Conservation (phyloP, 23 red algal genomes). For the Gracilaria caudata region DNA sequence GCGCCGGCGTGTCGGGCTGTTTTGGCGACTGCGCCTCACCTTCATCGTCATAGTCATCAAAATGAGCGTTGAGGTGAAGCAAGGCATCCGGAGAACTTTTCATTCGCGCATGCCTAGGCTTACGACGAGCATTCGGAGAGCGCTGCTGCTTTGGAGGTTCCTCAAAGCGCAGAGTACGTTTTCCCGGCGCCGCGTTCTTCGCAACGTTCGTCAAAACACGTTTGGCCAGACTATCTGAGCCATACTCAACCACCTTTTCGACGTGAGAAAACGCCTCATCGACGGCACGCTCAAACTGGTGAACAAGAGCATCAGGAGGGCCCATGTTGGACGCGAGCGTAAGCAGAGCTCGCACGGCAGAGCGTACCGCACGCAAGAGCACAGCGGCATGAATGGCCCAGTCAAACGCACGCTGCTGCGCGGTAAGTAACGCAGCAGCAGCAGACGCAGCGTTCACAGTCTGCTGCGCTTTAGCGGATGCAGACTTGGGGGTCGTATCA, state of each 20-base stretch:
- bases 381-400: conserved; percentile 47
- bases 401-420: conserved; percentile 50
- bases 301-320: conserved; percentile 11
- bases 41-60: conserved; percentile 52
- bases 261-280: conserved; percentile 37
- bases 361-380: conserved; percentile 22
- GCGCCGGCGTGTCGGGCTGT: conserved; percentile 14
- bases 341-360: conserved; percentile 20
- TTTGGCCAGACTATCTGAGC: background rate
- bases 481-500: conserved; percentile 10
- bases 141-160: conserved; percentile 52
- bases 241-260: conserved; percentile 38
- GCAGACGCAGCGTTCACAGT: conserved; percentile 18
- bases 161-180: conserved; percentile 51
- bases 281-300: conserved; percentile 31
- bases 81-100: conserved; percentile 67
- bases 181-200: conserved; percentile 18
- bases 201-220: conserved; percentile 31
- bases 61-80: conserved; percentile 59
- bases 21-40: conserved; percentile 24
- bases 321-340: background rate
- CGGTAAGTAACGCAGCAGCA: conserved; percentile 33
- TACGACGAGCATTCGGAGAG: conserved; percentile 18
- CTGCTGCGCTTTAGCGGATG: background rate
- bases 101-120: conserved; percentile 59